Percentiles rank a stretch among this genome's conserved stretches.
phyloP scores from a whole-genome alignment of 495 filamentous ascomycete species.

The Collariella sp. region DNA sequence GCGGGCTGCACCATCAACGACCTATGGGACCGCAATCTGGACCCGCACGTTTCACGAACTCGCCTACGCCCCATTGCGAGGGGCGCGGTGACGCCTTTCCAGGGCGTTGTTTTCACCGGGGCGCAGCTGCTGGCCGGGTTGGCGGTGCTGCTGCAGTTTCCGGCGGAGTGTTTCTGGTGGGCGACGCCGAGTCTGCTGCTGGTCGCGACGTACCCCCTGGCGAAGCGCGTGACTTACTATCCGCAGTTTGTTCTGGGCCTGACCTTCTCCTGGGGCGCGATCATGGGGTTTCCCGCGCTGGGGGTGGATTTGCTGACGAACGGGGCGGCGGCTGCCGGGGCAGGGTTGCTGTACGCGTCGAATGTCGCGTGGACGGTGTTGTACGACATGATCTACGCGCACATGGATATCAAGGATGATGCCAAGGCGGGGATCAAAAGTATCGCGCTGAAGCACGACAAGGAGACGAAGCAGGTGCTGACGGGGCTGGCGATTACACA shows the following conservation, averaged over 20 bases:
- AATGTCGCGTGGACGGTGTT: slow-evolving; percentile 90
- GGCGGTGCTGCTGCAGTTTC: slow-evolving; percentile 78
- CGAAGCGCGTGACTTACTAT: slow-evolving; percentile 90
- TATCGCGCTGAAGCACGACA: slow-evolving; percentile 82
- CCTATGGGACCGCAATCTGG: slow-evolving; percentile 89
- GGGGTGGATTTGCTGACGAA: slow-evolving; percentile 72
- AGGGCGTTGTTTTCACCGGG: slow-evolving; percentile 75
- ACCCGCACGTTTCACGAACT: slow-evolving; percentile 82
- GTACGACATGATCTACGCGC: slow-evolving; percentile 98
- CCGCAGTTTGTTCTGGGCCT: slow-evolving; percentile 87
- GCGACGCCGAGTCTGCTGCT: slow-evolving; percentile 76
- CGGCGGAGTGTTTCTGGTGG: slow-evolving; percentile 73
- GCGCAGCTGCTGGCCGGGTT: slow-evolving; percentile 73
- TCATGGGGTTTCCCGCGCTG: slow-evolving; percentile 92
- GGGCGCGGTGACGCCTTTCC: slow-evolving; percentile 64
- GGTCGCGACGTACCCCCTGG: slow-evolving; percentile 78
- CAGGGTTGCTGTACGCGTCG: slow-evolving; percentile 69
- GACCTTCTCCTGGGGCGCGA: slow-evolving; percentile 94
- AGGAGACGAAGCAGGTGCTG: slow-evolving; percentile 79
- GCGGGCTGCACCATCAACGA: slow-evolving; percentile 99
- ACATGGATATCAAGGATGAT: slow-evolving; percentile 97
- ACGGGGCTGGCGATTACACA: slow-evolving; percentile 67
- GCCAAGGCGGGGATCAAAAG: slow-evolving; percentile 88
- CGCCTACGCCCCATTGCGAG: slow-evolving; percentile 83
- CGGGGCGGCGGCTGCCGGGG: slow-evolving; percentile 52